phyloP scores from a whole-genome alignment of 805 yeast species.

The Wickerhamomyces sydowiorum region DNA sequence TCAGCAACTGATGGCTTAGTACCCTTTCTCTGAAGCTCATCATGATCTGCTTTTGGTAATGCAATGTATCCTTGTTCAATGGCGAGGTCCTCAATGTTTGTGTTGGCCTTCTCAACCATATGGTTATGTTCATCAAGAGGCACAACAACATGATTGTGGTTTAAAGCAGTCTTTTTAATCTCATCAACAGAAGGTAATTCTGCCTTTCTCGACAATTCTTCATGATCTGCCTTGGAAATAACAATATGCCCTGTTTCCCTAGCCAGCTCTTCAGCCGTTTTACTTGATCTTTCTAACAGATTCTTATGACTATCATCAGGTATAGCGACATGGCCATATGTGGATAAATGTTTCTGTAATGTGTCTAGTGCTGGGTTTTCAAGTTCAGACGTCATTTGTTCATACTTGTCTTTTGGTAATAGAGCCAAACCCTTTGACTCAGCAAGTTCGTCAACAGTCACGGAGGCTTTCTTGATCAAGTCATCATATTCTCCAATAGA shows the following conservation, averaged over 20 bases:
- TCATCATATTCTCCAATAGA: conserved; percentile 11
- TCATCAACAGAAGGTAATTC: conserved; percentile 15
- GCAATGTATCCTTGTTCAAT: conserved; percentile 13
- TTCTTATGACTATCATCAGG: conserved; percentile 6
- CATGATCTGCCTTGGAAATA: background rate
- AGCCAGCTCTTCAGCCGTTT: background rate
- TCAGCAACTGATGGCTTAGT: background rate
- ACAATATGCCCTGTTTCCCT: background rate
- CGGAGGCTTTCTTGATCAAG: conserved; percentile 9
- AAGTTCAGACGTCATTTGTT: conserved; percentile 5
- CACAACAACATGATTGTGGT: background rate
- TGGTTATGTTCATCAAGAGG: background rate
- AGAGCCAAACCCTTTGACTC: conserved; percentile 6
- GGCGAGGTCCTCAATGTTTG: background rate
- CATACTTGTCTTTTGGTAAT: conserved; percentile 4
- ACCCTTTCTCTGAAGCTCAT: background rate
- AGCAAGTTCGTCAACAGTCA: conserved; percentile 14
- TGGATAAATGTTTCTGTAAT: conserved; percentile 7
- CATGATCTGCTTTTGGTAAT: conserved; percentile 9
- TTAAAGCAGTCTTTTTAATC: background rate
- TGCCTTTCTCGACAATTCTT: conserved; percentile 11
- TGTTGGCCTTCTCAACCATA: background rate
- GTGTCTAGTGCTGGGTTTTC: conserved; percentile 17
- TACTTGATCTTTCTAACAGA: background rate
- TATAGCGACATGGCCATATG: conserved; percentile 7